Evolutionary conservation across 1,139 yeast genomes (phyloP).

Genomic region (Pichia sp.): DNA sequence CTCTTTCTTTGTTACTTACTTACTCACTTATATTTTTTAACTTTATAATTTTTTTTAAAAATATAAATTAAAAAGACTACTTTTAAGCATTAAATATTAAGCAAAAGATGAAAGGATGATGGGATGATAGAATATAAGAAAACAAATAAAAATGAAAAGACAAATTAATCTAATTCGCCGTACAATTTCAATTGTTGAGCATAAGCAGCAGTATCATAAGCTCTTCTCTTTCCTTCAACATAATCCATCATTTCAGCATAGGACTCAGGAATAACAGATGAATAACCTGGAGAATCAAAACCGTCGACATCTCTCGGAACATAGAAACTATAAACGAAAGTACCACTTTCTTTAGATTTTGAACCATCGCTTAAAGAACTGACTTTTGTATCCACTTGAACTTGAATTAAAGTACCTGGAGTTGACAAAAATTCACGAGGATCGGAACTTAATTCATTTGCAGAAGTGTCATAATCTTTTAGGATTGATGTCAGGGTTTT

Average conservation of each 20-base stretch:
- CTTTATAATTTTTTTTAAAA: neutral
- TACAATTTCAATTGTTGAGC: slow-evolving; percentile 38
- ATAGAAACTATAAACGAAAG: slow-evolving; percentile 81
- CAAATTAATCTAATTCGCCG: slow-evolving; percentile 13
- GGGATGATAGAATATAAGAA: neutral
- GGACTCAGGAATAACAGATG: slow-evolving; percentile 77
- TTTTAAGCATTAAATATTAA: no score
- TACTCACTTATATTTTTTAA: neutral
- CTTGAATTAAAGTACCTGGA: slow-evolving; percentile 87
- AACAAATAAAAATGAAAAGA: no score
- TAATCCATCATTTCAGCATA: slow-evolving; percentile 90
- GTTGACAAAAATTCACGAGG: slow-evolving; percentile 56
- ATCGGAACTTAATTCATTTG: slow-evolving; percentile 47
- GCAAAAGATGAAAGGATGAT: neutral
- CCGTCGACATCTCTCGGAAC: slow-evolving; percentile 54
- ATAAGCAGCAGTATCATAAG: slow-evolving; percentile 70
- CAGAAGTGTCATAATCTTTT: slow-evolving; percentile 45
- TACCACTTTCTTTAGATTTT: slow-evolving; percentile 65
- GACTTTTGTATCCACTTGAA: slow-evolving; percentile 77
- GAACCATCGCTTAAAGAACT: slow-evolving; percentile 54
- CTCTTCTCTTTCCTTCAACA: slow-evolving; percentile 84
- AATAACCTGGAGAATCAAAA: slow-evolving; percentile 37
- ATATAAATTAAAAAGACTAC: neutral
- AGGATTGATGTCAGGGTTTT: slow-evolving; percentile 26
- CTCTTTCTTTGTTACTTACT: neutral